Conservation (phyloP, 208 protist species). For the Porcisia deanei region DNA sequence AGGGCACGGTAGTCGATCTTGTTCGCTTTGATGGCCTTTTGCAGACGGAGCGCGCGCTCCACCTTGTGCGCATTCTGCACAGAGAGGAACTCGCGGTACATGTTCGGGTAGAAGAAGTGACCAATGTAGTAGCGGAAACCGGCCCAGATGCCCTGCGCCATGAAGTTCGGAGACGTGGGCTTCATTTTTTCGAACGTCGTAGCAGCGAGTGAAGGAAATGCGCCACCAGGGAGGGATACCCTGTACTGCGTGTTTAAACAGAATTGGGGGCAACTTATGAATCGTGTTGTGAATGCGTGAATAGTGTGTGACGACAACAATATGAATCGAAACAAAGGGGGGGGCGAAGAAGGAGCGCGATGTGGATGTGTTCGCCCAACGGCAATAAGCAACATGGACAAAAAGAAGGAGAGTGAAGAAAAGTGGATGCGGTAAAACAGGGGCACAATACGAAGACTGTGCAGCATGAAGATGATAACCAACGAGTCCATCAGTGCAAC, state of each 20-base stretch:
- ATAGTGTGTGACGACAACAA: not conserved
- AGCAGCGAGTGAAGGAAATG: not conserved
- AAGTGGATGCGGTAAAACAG: not conserved
- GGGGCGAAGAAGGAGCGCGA: not conserved
- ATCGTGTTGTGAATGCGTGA: not conserved
- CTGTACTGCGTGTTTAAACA: not conserved
- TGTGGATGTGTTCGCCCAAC: not conserved
- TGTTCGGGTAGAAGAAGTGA: slow-evolving; percentile 92
- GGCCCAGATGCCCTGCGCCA: slow-evolving; percentile 89
- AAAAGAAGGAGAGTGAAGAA: slow-evolving; percentile 8
- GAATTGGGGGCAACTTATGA: not conserved
- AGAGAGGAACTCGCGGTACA: slow-evolving; percentile 89
- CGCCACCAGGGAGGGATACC: not conserved
- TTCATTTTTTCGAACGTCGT: slow-evolving; percentile 55
- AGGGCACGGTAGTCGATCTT: slow-evolving; percentile 91
- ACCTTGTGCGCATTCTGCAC: slow-evolving; percentile 91
- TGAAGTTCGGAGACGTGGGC: slow-evolving; percentile 67
- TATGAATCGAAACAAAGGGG: not conserved
- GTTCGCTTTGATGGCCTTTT: slow-evolving; percentile 93
- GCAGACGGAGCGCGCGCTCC: slow-evolving; percentile 84
- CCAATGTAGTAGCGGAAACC: slow-evolving; percentile 87
- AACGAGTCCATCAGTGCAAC: not conserved
- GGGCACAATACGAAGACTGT: not conserved
- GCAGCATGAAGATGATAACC: not conserved
- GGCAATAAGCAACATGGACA: not conserved